A percentile compares a stretch with the other conserved stretches of the same genome.
Evolutionary conservation across 768 basidiomycete species (phyloP).

Genomic region (Boletus bicolor): DNA sequence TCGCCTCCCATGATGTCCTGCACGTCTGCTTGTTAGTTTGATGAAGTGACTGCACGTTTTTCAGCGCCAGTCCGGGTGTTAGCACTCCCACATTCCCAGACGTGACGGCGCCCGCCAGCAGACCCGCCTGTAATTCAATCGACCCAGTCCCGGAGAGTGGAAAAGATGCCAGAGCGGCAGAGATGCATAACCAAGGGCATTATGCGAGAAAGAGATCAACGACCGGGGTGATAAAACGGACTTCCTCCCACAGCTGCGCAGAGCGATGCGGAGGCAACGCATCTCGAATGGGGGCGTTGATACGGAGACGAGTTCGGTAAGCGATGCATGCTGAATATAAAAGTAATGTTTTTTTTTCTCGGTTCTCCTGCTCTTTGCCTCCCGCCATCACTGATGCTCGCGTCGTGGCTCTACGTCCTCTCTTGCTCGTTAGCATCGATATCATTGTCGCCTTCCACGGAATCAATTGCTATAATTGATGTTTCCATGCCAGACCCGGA

Average conservation of each 20-base stretch:
- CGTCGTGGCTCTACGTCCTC: neutral
- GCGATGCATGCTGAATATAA: constrained; percentile 8
- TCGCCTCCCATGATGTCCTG: too few species aligned
- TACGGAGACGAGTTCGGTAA: neutral
- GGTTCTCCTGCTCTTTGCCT: neutral
- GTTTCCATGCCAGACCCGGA: neutral
- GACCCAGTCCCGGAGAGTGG: neutral
- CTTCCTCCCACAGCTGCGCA: constrained; percentile 2
- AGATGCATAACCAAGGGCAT: neutral
- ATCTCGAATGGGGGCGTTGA: neutral
- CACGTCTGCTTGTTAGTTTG: neutral
- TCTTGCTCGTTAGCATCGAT: neutral
- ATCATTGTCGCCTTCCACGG: neutral
- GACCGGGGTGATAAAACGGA: constrained; percentile 3
- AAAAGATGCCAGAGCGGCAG: neutral
- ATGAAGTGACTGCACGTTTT: neutral
- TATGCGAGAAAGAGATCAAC: neutral
- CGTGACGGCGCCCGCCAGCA: neutral
- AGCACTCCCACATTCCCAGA: too few species aligned
- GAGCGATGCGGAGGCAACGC: neutral
- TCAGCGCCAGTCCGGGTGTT: neutral
- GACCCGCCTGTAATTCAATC: neutral
- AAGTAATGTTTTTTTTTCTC: neutral
- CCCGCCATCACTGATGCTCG: neutral
- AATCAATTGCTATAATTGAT: neutral